phyloP scores from a whole-genome alignment of 2,329 filamentous ascomycete genomes.

The Didymella sp. region DNA sequence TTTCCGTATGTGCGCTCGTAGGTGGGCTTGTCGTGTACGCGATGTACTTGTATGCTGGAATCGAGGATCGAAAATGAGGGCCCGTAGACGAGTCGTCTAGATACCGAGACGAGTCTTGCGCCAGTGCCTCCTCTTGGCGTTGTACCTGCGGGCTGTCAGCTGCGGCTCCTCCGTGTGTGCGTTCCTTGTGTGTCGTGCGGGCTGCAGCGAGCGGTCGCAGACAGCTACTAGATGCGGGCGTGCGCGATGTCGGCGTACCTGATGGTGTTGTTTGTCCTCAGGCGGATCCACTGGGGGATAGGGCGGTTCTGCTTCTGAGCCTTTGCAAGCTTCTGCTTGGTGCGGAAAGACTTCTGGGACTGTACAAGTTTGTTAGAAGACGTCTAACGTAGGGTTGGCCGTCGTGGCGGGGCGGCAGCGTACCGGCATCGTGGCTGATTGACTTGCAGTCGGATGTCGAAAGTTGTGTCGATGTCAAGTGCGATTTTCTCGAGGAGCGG shows the following conservation, averaged over 20 bases:
- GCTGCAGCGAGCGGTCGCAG: conserved; percentile 5
- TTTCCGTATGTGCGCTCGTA: conserved; percentile 42
- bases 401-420: conserved; percentile 24
- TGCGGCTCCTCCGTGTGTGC: conserved; percentile 1
- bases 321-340: conserved; percentile 99
- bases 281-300: conserved; percentile 99
- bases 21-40: conserved; percentile 27
- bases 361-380: conserved; percentile 52
- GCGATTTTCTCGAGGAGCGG: conserved; percentile 13
- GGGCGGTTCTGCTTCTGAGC: conserved; percentile 99
- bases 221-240: conserved; percentile 1
- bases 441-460: conserved; percentile 46
- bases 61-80: conserved; percentile 44
- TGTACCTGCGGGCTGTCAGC: conserved; percentile 74
- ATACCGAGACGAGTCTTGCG: conserved; percentile 99
- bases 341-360: conserved; percentile 99
- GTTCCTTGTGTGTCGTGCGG: not conserved
- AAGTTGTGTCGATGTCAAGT: conserved; percentile 19
- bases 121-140: conserved; percentile 99
- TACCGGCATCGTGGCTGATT: conserved; percentile 52
- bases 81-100: conserved; percentile 70
- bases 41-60: conserved; percentile 26
- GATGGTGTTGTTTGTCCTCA: conserved; percentile 99
- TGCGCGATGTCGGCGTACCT: conserved; percentile 67
- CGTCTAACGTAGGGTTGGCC: conserved; percentile 14